Percentiles rank a stretch among this genome's conserved stretches.
These are phyloP conservation scores for Fraxinus excelsior DNA, from an alignment of 257 asterid species.

Conservation along the genomic window DNA sequence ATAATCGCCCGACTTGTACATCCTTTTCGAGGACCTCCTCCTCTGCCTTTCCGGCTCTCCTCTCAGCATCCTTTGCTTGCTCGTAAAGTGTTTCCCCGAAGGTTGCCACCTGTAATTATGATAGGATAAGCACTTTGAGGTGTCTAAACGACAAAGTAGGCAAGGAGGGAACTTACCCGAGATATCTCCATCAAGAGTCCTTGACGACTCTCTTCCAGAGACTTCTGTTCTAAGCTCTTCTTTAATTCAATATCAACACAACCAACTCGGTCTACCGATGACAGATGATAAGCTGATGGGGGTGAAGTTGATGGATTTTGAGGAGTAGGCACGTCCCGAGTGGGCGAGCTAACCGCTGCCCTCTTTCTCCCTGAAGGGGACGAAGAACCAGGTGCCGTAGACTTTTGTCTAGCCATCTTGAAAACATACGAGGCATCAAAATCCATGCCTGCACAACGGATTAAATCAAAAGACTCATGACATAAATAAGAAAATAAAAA, in stretches of 20 bases:
- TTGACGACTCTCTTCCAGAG: not conserved
- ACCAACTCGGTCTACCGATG: not conserved
- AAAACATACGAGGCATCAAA: not conserved
- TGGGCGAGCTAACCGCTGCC: not conserved
- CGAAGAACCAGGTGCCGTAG: not conserved
- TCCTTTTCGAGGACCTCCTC: not conserved
- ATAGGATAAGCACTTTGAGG: not conserved
- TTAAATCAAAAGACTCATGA: not conserved
- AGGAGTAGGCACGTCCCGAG: not conserved
- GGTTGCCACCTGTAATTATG: not conserved
- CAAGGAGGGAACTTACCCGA: not conserved
- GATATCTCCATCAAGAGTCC: not conserved
- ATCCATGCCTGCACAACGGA: not conserved
- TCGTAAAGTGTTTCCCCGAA: not conserved
- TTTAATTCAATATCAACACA: not conserved
- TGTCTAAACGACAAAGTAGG: not conserved
- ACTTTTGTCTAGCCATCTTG: not conserved
- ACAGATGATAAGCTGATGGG: not conserved
- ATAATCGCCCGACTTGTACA: not conserved
- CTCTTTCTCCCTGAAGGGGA: not conserved
- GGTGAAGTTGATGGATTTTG: not conserved
- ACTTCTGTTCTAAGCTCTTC: not conserved
- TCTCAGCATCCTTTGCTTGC: not conserved
- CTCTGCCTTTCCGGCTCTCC: not conserved
- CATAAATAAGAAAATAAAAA: not conserved